phyloP scores from a whole-genome alignment of 306 rosid genomes.

The Biancaea sappan region DNA sequence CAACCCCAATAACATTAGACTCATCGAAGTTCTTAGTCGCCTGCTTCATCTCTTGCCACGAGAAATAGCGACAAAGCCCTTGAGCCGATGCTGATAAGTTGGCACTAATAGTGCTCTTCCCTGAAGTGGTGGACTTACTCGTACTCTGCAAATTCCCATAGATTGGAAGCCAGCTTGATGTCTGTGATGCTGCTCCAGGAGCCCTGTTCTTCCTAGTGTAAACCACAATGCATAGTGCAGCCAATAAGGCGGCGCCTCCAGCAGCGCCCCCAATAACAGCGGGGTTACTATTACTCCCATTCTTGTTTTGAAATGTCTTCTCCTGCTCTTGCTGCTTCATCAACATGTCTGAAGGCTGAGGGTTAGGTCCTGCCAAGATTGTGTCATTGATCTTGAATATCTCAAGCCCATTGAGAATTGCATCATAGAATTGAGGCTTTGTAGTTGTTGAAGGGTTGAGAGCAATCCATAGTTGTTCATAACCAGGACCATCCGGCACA shows the following conservation, averaged over 20 bases:
- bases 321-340: not conserved
- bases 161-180: constrained; percentile 57
- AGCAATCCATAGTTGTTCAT: constrained; percentile 46
- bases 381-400: constrained; percentile 57
- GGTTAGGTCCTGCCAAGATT: constrained; percentile 59
- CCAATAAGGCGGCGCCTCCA: constrained; percentile 50
- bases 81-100: constrained; percentile 47
- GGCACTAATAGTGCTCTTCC: constrained; percentile 37
- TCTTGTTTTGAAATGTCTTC: not conserved
- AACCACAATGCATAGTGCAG: constrained; percentile 41
- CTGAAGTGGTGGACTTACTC: constrained; percentile 42
- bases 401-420: constrained; percentile 54
- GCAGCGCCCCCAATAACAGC: constrained; percentile 55
- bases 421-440: constrained; percentile 49
- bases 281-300: not conserved
- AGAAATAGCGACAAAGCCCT: constrained; percentile 56
- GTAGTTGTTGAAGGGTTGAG: constrained; percentile 36
- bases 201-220: constrained; percentile 40
- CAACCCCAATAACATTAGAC: constrained; percentile 61
- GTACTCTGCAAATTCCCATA: constrained; percentile 30
- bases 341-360: constrained; percentile 50
- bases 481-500: constrained; percentile 29
- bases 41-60: constrained; percentile 48
- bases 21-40: constrained; percentile 56
- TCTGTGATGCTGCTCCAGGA: constrained; percentile 35